Base-by-base conservation (phyloP, 2,329 filamentous ascomycete genomes). In the Aspergillus intermedius region DNA sequence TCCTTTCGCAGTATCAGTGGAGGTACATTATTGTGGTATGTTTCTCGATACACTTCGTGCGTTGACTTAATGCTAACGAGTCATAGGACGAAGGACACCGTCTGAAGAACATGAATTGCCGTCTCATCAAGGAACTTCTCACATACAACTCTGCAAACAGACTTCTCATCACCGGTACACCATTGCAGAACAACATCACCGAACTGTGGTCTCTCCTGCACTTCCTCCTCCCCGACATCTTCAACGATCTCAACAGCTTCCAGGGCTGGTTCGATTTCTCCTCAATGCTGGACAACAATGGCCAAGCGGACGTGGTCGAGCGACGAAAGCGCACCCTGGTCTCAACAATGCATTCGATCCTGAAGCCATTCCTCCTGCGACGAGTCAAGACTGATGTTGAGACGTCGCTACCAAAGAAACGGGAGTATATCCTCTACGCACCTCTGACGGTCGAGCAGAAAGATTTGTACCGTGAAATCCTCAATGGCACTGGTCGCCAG, bases 241-340 rank as follows among this genome's bases (percentile, higher is more conserved):
- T 98, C 59, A 89, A 91, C 42, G 88, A 95, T 59, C 84, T 94
- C 67, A 88, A 94, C 42, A 89, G 88, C 0, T 98, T 98, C 50
- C 88, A 96, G 62, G 83, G 83, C 1, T 97, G 91, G 91, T 98
- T 98, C 54, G 91, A 98, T 66, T 98, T 98, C 60, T 93, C 88
- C 0, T 91, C 90, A 6, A 77, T 98, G 1, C 82, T 94, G 48
- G 88, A 97, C 51, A 88, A 91, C 55, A 78, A 86, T 32, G 84
- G 83, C 0, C 86, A 89, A 1, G 83, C 88, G 44, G 82, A 91
- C 41, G 86, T 95, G 45, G 84, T 85, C 3, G 87, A 95, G 59
- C 82, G 87, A 47, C 81, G 85, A 44, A 87, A 88, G 61, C 82
- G 86, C 53, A 87, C 86, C 45, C 72, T 93, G 1, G 85, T 94